Conservation (phyloP, 768 basidiomycete species). For the Kwoniella mangroviensis region DNA sequence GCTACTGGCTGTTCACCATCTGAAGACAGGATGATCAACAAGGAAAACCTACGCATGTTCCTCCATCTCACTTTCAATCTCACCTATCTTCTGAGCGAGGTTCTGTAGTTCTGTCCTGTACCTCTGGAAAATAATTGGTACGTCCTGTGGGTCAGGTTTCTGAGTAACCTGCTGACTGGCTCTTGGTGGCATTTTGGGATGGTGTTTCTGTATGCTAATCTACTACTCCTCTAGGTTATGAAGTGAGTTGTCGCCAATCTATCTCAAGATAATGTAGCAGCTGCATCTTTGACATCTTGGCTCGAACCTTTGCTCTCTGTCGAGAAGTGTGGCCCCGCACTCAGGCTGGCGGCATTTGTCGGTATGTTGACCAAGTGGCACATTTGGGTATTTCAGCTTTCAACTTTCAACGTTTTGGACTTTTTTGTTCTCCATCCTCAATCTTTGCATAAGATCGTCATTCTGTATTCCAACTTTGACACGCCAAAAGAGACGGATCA, state of each 20-base stretch:
- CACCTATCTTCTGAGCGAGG: conserved; percentile 92
- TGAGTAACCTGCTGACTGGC: conserved; percentile 7
- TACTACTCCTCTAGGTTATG: too few relatives aligned
- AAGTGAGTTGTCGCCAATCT: too few relatives aligned
- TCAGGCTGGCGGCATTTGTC: background rate
- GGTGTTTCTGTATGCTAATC: too few relatives aligned
- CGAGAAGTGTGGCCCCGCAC: conserved; percentile 7
- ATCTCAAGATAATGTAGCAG: too few relatives aligned
- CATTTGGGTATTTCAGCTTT: conserved; percentile 3
- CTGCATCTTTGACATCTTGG: background rate
- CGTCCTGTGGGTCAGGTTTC: conserved; percentile 42
- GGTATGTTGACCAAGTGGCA: conserved; percentile 13
- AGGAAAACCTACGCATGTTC: conserved; percentile 76
- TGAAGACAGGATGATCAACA: background rate
- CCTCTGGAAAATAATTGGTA: conserved; percentile 67
- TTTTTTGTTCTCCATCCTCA: background rate
- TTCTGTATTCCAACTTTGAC: background rate
- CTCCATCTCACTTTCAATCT: conserved; percentile 92
- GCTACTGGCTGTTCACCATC: background rate
- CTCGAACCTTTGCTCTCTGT: background rate
- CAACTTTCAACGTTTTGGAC: background rate
- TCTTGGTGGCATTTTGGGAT: conserved; percentile 49
- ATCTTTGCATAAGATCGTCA: background rate
- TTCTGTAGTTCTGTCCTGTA: conserved; percentile 87
- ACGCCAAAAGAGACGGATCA: conserved; percentile 22